Conservation (phyloP, 208 protist genomes). For the Leishmania tarentolae region DNA sequence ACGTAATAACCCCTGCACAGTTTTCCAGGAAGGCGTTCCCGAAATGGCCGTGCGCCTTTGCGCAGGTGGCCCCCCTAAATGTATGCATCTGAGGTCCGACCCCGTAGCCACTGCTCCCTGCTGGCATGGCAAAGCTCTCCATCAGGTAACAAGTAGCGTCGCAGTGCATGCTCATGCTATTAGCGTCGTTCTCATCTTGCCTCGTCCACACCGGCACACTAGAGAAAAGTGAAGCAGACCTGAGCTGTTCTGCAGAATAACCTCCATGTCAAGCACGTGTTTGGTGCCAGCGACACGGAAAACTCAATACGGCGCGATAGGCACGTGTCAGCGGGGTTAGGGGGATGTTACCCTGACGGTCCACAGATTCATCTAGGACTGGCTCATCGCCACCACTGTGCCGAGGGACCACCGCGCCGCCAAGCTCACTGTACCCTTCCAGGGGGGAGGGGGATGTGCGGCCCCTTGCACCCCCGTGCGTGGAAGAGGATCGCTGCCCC, state of each 20-base stretch:
- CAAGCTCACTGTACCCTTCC: background rate
- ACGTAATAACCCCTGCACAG: no score
- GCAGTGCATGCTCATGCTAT: background rate
- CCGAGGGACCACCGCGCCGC: background rate
- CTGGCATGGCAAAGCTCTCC: background rate
- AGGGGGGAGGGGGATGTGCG: background rate
- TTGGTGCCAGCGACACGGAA: background rate
- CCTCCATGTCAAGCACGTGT: background rate
- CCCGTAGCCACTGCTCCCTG: background rate
- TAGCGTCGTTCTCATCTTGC: no score
- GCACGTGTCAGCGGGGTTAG: no score
- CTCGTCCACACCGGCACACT: background rate
- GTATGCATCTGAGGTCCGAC: background rate
- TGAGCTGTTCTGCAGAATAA: background rate
- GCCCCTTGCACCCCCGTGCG: background rate
- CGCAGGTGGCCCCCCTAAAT: background rate
- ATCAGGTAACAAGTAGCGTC: background rate
- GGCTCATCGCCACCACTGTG: background rate
- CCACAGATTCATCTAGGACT: background rate
- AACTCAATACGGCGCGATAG: background rate
- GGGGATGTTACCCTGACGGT: background rate
- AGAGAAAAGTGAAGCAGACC: background rate
- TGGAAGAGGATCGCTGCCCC: background rate
- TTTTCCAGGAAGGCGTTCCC: background rate
- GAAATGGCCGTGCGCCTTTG: background rate